Percentiles rank a stretch among this genome's conserved stretches.
Conservation (phyloP, 768 basidiomycete species). For the Phlebiopsis gigantea region DNA sequence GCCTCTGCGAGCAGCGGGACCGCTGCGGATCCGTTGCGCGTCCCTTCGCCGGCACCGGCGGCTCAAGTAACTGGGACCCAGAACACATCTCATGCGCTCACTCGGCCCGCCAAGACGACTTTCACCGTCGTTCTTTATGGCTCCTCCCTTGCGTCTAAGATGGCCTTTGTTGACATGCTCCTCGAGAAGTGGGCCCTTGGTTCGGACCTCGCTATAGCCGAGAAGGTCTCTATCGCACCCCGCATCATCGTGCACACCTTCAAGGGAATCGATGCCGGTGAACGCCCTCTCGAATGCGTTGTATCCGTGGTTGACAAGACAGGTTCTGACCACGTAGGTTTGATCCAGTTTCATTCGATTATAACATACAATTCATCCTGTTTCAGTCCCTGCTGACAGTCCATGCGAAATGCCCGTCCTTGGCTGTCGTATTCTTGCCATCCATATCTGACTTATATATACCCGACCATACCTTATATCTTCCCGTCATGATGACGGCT, state of each 20-base stretch:
- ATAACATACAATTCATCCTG: slow-evolving; percentile 34
- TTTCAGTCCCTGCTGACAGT: slow-evolving; percentile 37
- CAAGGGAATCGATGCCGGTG: slow-evolving; percentile 26
- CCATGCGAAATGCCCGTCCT: slow-evolving; percentile 41
- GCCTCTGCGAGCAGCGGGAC: slow-evolving; percentile 25
- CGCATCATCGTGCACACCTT: slow-evolving; percentile 20
- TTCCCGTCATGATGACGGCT: slow-evolving; percentile 46
- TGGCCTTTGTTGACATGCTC: slow-evolving; percentile 54
- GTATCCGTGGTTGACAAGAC: slow-evolving; percentile 38
- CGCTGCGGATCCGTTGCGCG: slow-evolving; percentile 29
- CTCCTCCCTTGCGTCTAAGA: slow-evolving; percentile 49
- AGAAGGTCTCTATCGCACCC: slow-evolving; percentile 17
- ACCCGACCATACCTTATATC: slow-evolving; percentile 42
- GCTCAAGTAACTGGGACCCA: slow-evolving; percentile 18
- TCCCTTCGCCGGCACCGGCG: slow-evolving; percentile 33
- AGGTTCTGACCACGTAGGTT: slow-evolving; percentile 33
- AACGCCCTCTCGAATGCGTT: slow-evolving; percentile 27
- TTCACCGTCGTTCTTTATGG: slow-evolving; percentile 70
- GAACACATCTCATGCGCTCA: slow-evolving; percentile 8
- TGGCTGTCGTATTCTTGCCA: slow-evolving; percentile 68
- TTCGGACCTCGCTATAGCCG: slow-evolving; percentile 20
- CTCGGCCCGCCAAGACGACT: slow-evolving; percentile 30
- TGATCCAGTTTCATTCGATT: slow-evolving; percentile 22
- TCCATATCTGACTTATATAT: slow-evolving; percentile 30
- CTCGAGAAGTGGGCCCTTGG: slow-evolving; percentile 48